Conservation (phyloP, 352 stramenopile species). For the Phytophthora lateralis region DNA sequence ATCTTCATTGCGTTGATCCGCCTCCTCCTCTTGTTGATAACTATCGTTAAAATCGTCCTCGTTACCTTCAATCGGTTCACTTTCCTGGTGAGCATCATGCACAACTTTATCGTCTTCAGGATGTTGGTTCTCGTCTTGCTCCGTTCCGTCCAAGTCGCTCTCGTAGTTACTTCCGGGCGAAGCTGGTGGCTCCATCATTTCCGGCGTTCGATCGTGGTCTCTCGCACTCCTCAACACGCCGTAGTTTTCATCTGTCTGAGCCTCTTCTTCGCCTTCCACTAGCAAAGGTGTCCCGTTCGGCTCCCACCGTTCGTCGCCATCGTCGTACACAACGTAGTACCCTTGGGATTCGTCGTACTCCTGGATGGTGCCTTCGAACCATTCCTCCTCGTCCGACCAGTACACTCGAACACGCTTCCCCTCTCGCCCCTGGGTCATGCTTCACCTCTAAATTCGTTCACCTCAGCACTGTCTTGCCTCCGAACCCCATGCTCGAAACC, state of each 20-base stretch:
- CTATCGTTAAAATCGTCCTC: slow-evolving; percentile 4
- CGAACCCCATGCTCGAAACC: slow-evolving; percentile 32
- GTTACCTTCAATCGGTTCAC: slow-evolving; percentile 1
- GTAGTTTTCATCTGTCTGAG: slow-evolving; percentile 14
- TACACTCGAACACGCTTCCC: slow-evolving; percentile 74
- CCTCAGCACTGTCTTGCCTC: slow-evolving; percentile 4
- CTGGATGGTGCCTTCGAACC: slow-evolving; percentile 66
- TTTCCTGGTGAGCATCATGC: background rate
- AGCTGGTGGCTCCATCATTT: slow-evolving; percentile 52
- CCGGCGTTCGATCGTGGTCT: slow-evolving; percentile 3
- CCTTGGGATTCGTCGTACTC: slow-evolving; percentile 47
- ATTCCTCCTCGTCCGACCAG: slow-evolving; percentile 75
- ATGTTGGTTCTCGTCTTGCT: slow-evolving; percentile 21
- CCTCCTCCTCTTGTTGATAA: slow-evolving; percentile 10
- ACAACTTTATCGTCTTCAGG: background rate
- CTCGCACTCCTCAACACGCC: slow-evolving; percentile 5
- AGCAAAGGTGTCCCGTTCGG: slow-evolving; percentile 35
- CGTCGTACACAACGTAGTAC: slow-evolving; percentile 80
- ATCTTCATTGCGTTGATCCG: slow-evolving; percentile 2
- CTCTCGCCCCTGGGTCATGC: slow-evolving; percentile 33
- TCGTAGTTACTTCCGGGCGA: slow-evolving; percentile 43
- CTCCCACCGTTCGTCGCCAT: slow-evolving; percentile 85
- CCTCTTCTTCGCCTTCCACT: slow-evolving; percentile 41
- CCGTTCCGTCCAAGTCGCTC: slow-evolving; percentile 28
- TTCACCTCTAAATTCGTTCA: slow-evolving; percentile 24